A percentile compares a stretch with the other conserved stretches of the same genome.
Conservation (phyloP, 371 early-diverging fungal genomes). For the Mucor irregularis region DNA sequence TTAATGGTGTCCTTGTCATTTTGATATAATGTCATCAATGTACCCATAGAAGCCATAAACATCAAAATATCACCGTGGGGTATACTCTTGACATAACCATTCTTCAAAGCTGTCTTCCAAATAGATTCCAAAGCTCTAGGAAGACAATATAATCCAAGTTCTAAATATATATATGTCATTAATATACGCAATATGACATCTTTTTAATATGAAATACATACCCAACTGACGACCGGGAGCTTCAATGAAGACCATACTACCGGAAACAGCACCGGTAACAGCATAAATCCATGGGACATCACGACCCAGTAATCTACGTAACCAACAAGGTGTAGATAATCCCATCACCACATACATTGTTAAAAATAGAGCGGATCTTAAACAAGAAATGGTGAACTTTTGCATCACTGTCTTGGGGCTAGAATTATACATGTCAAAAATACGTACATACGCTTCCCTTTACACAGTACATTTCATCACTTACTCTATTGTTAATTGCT, state of each 20-base stretch:
- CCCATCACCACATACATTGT: slow-evolving; percentile 66
- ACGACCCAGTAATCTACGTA: slow-evolving; percentile 58
- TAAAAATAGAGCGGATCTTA: slow-evolving; percentile 74
- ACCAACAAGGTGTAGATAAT: slow-evolving; percentile 63
- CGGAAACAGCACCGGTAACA: slow-evolving; percentile 68
- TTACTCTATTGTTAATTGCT: slow-evolving; percentile 49
- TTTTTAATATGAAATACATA: slow-evolving; percentile 11
- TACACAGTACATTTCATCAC: not conserved
- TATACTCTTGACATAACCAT: slow-evolving; percentile 44
- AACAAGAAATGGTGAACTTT: slow-evolving; percentile 56
- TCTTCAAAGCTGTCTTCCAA: slow-evolving; percentile 62
- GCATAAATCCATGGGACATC: slow-evolving; percentile 59
- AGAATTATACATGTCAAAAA: not conserved
- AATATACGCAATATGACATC: not conserved
- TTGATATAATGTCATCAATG: slow-evolving; percentile 84
- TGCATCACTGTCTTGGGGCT: slow-evolving; percentile 39
- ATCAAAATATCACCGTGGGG: slow-evolving; percentile 61
- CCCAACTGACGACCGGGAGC: slow-evolving; percentile 71
- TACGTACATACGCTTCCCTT: not conserved
- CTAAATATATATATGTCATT: slow-evolving; percentile 39
- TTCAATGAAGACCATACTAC: slow-evolving; percentile 74
- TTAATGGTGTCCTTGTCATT: slow-evolving; percentile 72
- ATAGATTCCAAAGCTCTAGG: slow-evolving; percentile 77
- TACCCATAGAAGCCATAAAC: slow-evolving; percentile 76
- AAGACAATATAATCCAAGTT: slow-evolving; percentile 82